Base-by-base conservation (phyloP, 1,284 basidiomycete species). In the Moesziomyces antarcticus region DNA sequence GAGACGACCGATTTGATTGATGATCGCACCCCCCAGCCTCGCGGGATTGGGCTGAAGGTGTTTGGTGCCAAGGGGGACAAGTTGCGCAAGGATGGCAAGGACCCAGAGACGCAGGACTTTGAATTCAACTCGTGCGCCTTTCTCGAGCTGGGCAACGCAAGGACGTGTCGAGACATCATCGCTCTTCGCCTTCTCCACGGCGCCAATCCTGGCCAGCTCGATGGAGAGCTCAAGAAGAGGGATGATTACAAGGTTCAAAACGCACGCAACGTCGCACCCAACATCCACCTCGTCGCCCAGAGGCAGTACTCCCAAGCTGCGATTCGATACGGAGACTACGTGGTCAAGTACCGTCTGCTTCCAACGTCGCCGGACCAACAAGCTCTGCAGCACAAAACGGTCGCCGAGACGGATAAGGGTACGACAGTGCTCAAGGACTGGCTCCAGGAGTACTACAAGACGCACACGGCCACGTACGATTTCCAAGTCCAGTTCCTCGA, bases 11-110 rank as follows among this genome's bases (percentile, higher is more conserved):
- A 71, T 27, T 20, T 73, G 40, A 68, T 80, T 30, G 68, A 73
- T 14, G 79, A 81, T 49, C 75, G 69, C 42, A 50, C 73, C 1
- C 79, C 77, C n/a, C 77, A 77, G 21, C 79, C 79, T 0, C 70
- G 79, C 10, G 79, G 79, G 14, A 54, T 81, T 16, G 79, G 79
- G 3, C 59, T 81, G 45, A 81, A 81, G 57, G 64, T 79, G 20
- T 81, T 81, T 50, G 53, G 60, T 21, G 66, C 77, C 7, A 65
- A 73, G 27, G 75, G 77, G 5, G 18, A 20, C 16, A 75, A 72
- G 55, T 45, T 71, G 37, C 73, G 71, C 10, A 25, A 57, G 24
- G 70, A 66, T 41, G 57, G 55, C 25, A 61, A 60, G 43, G 73
- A 80, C 50, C 76, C 73, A 21, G 47, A 75, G 56, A 80, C 79